A percentile compares a stretch with the other conserved stretches of the same genome.
phyloP scores from a whole-genome alignment of 2,329 filamentous ascomycete genomes.

The Myriosclerotinia duriaeana region DNA sequence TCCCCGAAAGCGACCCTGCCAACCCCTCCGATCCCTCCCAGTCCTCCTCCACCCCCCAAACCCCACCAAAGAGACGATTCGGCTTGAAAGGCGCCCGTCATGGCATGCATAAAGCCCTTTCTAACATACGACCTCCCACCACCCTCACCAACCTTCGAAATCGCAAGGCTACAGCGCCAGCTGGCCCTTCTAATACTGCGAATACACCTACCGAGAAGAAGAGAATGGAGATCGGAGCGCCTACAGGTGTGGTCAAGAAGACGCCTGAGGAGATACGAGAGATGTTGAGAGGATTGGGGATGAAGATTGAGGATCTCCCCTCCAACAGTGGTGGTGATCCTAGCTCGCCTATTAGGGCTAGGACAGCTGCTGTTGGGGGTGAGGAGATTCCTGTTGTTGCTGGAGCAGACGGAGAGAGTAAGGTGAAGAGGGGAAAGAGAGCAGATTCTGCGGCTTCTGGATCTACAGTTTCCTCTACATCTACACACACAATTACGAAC shows the following conservation, averaged over 20 bases:
- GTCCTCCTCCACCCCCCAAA: background rate
- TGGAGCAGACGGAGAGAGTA: background rate
- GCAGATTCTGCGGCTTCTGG: background rate
- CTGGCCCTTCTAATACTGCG: background rate
- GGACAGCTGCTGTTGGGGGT: background rate
- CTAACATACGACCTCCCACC: background rate
- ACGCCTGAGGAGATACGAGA: background rate
- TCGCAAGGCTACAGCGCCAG: fast-evolving
- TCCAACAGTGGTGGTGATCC: background rate
- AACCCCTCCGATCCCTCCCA: background rate
- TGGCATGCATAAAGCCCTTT: background rate
- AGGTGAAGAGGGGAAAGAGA: background rate
- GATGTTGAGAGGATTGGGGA: background rate
- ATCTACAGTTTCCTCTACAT: background rate
- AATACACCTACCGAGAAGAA: fast-evolving
- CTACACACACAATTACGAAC: too few relatives aligned
- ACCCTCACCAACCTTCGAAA: background rate
- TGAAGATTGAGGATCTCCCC: background rate
- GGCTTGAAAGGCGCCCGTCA: background rate
- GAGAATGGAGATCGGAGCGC: background rate
- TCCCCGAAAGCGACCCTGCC: background rate
- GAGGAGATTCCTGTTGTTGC: background rate
- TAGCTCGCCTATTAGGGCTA: background rate
- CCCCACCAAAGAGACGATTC: background rate
- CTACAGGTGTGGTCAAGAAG: background rate